phyloP scores from a whole-genome alignment of 208 protist genomes.

The Tritrichomonas musculus region DNA sequence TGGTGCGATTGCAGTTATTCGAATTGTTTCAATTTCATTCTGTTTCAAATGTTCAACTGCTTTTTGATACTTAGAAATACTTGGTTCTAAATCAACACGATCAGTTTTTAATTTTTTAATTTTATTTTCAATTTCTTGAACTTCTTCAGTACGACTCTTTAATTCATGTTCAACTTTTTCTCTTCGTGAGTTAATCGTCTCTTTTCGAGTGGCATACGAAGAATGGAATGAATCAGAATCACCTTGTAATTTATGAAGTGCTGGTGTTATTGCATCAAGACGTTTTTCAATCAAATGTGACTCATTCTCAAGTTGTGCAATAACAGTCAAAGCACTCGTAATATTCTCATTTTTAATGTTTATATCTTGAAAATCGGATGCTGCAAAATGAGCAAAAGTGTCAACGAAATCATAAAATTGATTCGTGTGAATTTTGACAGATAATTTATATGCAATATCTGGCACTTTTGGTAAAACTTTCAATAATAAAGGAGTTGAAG shows the following conservation, averaged over 20 bases:
- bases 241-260: background rate
- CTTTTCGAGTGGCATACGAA: background rate
- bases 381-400: background rate
- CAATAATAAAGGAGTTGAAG: background rate
- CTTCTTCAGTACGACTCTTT: background rate
- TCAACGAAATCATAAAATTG: background rate
- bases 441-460: background rate
- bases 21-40: slow-evolving; percentile 13
- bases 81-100: background rate
- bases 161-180: background rate
- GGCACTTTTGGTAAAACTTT: background rate
- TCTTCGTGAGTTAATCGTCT: background rate
- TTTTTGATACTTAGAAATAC: background rate
- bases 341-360: background rate
- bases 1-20: background rate
- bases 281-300: background rate
- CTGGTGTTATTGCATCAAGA: background rate
- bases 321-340: background rate
- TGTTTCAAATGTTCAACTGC: background rate
- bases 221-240: background rate
- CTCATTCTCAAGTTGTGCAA: background rate
- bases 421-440: background rate
- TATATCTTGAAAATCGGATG: background rate
- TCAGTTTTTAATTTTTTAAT: background rate
- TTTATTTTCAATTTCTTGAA: background rate